Evolutionary conservation across 331 rosid species (phyloP).

Genomic region (Acacia concinna): DNA sequence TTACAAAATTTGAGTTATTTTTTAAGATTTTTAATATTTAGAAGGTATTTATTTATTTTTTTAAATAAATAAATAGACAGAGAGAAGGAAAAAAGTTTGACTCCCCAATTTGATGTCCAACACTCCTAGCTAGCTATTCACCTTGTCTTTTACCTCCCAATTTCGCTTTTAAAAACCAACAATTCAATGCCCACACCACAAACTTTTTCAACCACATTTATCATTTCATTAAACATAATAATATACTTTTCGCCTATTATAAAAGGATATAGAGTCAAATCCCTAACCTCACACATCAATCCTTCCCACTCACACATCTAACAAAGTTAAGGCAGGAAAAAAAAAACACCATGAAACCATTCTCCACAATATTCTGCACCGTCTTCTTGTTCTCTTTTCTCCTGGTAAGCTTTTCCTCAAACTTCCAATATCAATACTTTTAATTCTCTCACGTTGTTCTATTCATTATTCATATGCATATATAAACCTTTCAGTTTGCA

Average conservation of each 20-base stretch:
- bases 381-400: slow-evolving; percentile 52
- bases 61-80: no score
- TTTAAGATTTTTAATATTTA: no score
- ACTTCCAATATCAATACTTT: background rate
- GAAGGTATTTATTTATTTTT: no score
- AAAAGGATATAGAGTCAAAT: slow-evolving; percentile 34
- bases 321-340: background rate
- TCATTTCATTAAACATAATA: background rate
- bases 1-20: no score
- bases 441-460: background rate
- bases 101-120: background rate
- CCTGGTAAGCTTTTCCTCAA: slow-evolving; percentile 50
- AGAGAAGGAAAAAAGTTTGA: background rate
- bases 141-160: background rate
- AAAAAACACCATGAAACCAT: slow-evolving; percentile 47
- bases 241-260: slow-evolving; percentile 38
- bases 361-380: slow-evolving; percentile 32
- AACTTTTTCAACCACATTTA: background rate
- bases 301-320: slow-evolving; percentile 25
- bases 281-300: slow-evolving; percentile 15
- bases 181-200: background rate
- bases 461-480: background rate
- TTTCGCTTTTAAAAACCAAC: background rate
- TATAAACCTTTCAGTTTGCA: background rate
- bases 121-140: background rate